phyloP scores from a whole-genome alignment of 2,329 filamentous ascomycete species.

The Coleophoma crateriformis region DNA sequence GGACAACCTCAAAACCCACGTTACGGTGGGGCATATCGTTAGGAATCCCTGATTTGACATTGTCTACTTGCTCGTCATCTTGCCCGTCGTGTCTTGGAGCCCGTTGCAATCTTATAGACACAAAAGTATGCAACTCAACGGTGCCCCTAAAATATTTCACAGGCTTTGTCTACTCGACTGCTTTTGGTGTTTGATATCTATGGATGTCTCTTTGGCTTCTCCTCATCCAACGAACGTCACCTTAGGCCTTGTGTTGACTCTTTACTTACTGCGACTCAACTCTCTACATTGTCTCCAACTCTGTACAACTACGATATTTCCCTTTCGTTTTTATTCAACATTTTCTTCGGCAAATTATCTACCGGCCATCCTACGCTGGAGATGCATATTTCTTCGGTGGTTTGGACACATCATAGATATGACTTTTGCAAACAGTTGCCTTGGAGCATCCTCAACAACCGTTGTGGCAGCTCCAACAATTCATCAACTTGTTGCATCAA shows the following conservation, averaged over 20 bases:
- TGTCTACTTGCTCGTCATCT: constrained; percentile 18
- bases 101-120: constrained; percentile 23
- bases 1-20: constrained; percentile 52
- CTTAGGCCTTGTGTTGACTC: constrained; percentile 21
- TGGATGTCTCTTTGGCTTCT: constrained; percentile 24
- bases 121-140: constrained; percentile 21
- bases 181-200: constrained; percentile 29
- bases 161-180: constrained; percentile 20
- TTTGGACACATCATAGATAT: constrained; percentile 60
- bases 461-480: constrained; percentile 14
- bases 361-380: constrained; percentile 49
- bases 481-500: constrained; percentile 17
- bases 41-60: constrained; percentile 17
- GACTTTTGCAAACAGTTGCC: constrained; percentile 40
- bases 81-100: constrained; percentile 20
- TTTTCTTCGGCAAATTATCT: constrained; percentile 27
- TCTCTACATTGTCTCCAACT: constrained; percentile 11
- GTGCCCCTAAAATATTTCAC: constrained; percentile 26
- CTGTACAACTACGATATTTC: constrained; percentile 23
- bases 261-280: constrained; percentile 5
- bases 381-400: constrained; percentile 43
- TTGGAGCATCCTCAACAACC: constrained; percentile 16
- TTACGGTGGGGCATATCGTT: constrained; percentile 55
- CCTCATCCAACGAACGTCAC: constrained; percentile 23
- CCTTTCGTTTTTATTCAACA: constrained; percentile 25